Evolutionary conservation across 1,284 basidiomycete genomes (phyloP), one percentile per base, ranked within the genome.

Genomic region (Mycena sp.): DNA sequence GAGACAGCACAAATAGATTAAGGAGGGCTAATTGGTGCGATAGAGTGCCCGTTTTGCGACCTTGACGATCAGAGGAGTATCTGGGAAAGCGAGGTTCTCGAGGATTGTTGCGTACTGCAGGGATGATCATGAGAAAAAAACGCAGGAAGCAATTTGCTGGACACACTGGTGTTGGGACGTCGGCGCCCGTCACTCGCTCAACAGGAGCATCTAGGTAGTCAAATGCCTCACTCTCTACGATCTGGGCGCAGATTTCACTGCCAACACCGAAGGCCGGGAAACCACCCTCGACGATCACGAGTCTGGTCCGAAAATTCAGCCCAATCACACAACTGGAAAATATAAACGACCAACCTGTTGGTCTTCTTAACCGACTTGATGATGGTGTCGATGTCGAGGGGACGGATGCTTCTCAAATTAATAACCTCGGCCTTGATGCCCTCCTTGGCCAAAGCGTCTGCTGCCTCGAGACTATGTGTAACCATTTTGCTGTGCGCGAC

Each of bases 201-300:
- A 98, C 94, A 26, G 97, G 94, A 25, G 97, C 96, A 81, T 99
- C 98, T 51, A 99, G 90, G 83, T 94, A 97, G 81, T 98, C 95
- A 75, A 96, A 98, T 6, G 94, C 96, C 71, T 96, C 92, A 72
- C 94, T 95, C 85, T 99, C 97, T 67, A 96, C 85, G 72, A 98
- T 93, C 79, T 97, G 95, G 16, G 97, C 96, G 71, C 94, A 95
- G 73, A 99, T 98, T 81, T 99, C 98, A 72, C 94, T 96, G 68
- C 97, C 97, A 60, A 99, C 96, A 82, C 98, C 95, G 78, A 99
- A 99, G 51, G 88, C 91, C 49, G 98, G 98, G 94, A 98, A 99
- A 57, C 98, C 98, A 80, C 96, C 96, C 82, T 99, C 98, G 63
- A 96, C 96, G 59, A 94, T 95, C 64, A 99, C 85, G 65, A 99